Conservation (phyloP, 768 basidiomycete genomes). For the Kwoniella europaea region DNA sequence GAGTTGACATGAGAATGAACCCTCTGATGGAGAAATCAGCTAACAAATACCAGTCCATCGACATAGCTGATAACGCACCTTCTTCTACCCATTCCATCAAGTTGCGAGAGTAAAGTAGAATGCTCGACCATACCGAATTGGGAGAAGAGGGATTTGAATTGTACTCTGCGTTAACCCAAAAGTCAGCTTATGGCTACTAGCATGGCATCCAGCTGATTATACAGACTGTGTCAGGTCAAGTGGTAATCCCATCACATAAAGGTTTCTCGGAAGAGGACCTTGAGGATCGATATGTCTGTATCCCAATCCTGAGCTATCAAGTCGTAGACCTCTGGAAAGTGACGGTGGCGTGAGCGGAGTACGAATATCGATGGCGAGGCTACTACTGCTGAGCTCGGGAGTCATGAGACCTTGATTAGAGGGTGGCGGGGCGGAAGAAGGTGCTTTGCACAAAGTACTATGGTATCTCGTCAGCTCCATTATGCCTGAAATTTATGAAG, state of each 20-base stretch:
- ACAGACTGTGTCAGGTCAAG: conserved; percentile 45
- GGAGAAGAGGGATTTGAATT: conserved; percentile 40
- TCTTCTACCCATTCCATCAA: conserved; percentile 44
- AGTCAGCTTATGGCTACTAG: not conserved
- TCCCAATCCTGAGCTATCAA: conserved; percentile 16
- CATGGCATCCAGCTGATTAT: not conserved
- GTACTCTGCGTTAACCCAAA: conserved; percentile 15
- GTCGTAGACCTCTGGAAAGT: conserved; percentile 3
- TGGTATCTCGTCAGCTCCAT: not conserved
- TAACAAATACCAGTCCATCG: too few species aligned
- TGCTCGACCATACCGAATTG: conserved; percentile 46
- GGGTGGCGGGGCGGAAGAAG: conserved; percentile 1
- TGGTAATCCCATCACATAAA: conserved; percentile 47
- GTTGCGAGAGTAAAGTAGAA: conserved; percentile 42
- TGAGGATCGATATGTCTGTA: conserved; percentile 32
- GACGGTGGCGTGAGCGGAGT: conserved; percentile 20
- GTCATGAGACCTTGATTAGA: conserved; percentile 12
- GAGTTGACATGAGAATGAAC: conserved; percentile 49
- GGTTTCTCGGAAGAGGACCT: conserved; percentile 40
- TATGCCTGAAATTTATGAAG: not conserved
- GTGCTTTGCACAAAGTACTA: conserved; percentile 20
- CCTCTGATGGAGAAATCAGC: conserved; percentile 31
- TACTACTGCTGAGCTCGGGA: not conserved
- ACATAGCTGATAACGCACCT: conserved; percentile 22
- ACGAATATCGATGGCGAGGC: conserved; percentile 8